Evolutionary conservation across 805 yeast genomes (phyloP).

Genomic region (Ogataea nitratoaversa): DNA sequence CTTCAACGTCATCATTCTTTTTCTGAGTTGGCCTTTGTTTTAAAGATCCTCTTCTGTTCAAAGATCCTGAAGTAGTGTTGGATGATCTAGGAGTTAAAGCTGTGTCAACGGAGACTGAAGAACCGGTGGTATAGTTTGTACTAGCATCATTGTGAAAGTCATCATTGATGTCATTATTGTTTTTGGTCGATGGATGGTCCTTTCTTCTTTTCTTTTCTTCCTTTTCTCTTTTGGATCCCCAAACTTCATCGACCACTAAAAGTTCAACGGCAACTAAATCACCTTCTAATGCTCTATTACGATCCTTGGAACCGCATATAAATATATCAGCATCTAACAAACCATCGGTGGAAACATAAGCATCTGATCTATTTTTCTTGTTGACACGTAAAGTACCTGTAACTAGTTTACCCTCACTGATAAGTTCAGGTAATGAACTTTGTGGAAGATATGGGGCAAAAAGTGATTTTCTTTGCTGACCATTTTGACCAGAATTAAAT

Average conservation of each 20-base stretch:
- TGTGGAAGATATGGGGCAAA: slow-evolving; percentile 97
- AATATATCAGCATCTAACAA: slow-evolving; percentile 93
- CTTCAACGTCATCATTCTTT: slow-evolving; percentile 97
- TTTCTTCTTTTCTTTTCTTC: slow-evolving; percentile 91
- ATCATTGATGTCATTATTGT: slow-evolving; percentile 43
- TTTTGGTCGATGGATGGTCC: slow-evolving; percentile 28
- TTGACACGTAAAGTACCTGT: slow-evolving; percentile 92
- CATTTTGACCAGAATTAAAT: slow-evolving; percentile 33
- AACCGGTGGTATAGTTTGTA: slow-evolving; percentile 37
- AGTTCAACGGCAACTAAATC: slow-evolving; percentile 95
- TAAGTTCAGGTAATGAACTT: slow-evolving; percentile 81
- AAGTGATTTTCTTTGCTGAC: slow-evolving; percentile 62
- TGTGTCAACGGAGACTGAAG: slow-evolving; percentile 30
- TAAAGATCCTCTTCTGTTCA: slow-evolving; percentile 81
- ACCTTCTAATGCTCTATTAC: slow-evolving; percentile 96
- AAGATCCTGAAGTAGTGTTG: slow-evolving; percentile 36
- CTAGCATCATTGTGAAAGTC: slow-evolving; percentile 82
- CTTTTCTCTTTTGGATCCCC: slow-evolving; percentile 94
- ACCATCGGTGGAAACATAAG: slow-evolving; percentile 97
- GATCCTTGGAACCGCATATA: slow-evolving; percentile 96
- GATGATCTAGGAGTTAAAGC: slow-evolving; percentile 30
- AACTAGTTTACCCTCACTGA: slow-evolving; percentile 85
- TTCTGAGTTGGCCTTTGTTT: slow-evolving; percentile 96
- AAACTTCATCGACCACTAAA: slow-evolving; percentile 92
- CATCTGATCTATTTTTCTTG: slow-evolving; percentile 94